phyloP scores from a whole-genome alignment of 495 filamentous ascomycete species.

The Tuber calosporum region DNA sequence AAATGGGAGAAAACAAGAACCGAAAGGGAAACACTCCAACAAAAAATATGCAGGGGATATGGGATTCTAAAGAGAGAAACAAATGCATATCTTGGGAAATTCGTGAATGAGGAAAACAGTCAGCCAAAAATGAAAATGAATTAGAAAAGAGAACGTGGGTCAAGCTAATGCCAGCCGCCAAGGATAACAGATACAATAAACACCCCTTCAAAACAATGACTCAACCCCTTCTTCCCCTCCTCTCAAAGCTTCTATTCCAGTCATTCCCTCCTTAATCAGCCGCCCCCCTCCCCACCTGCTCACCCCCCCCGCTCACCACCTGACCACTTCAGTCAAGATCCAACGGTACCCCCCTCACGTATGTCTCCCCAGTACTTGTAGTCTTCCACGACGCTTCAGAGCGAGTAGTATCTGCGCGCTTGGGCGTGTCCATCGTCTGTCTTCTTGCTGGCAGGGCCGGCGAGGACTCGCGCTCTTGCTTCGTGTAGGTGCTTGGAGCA shows the following conservation, averaged over 20 bases:
- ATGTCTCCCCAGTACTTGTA: conserved; percentile 32
- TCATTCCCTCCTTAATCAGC: background rate
- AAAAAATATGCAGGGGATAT: background rate
- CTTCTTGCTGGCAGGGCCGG: conserved; percentile 12
- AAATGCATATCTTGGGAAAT: background rate
- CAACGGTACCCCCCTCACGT: conserved; percentile 32
- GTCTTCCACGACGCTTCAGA: conserved; percentile 29
- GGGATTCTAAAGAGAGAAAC: background rate
- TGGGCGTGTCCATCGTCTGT: conserved; percentile 11
- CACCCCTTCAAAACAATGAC: background rate
- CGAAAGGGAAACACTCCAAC: background rate
- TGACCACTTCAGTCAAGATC: conserved; percentile 18
- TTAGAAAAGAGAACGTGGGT: background rate
- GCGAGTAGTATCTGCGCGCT: conserved; percentile 22
- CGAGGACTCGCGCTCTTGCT: conserved; percentile 6
- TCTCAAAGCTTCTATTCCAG: background rate
- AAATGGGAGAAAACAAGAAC: background rate
- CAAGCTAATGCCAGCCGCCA: background rate
- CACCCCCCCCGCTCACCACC: background rate
- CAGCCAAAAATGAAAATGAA: background rate
- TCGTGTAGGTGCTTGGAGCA: conserved; percentile 2
- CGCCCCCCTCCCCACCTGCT: background rate
- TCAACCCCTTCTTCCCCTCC: background rate
- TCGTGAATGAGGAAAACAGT: background rate
- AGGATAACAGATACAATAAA: background rate